A percentile compares a stretch with the other conserved stretches of the same genome.
These are phyloP conservation scores for Phaeophleospora eucalypticola DNA, from an alignment of 2,329 filamentous ascomycete genomes.

Conservation along the genomic window DNA sequence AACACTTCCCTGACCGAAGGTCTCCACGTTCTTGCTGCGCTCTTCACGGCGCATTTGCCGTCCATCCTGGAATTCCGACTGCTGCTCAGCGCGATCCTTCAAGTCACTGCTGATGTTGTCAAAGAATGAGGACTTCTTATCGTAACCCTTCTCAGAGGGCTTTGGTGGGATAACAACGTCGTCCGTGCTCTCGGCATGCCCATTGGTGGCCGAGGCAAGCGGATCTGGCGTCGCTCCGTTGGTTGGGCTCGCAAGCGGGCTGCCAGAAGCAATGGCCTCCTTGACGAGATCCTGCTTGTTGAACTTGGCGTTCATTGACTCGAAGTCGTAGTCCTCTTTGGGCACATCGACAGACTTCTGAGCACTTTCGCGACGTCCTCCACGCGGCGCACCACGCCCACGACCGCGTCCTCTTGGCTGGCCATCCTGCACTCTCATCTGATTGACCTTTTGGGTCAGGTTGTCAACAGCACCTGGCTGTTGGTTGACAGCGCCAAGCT, in stretches of 20 bases:
- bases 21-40: slow-evolving; percentile 93
- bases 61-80: slow-evolving; percentile 61
- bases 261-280: slow-evolving; percentile 76
- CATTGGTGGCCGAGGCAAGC: slow-evolving; percentile 26
- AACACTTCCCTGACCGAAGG: slow-evolving; percentile 93
- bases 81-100: slow-evolving; percentile 67
- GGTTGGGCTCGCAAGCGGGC: slow-evolving; percentile 52
- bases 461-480: slow-evolving; percentile 54
- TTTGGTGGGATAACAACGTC: slow-evolving; percentile 43
- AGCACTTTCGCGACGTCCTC: slow-evolving; percentile 29
- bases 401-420: slow-evolving; percentile 40
- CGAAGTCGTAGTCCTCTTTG: slow-evolving; percentile 88
- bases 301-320: slow-evolving; percentile 79
- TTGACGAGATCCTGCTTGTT: slow-evolving; percentile 84
- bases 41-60: slow-evolving; percentile 89
- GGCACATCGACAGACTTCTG: slow-evolving; percentile 73
- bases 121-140: slow-evolving; percentile 88
- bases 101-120: slow-evolving; percentile 96
- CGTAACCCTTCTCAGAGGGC: slow-evolving; percentile 60
- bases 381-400: slow-evolving; percentile 45
- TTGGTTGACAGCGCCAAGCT: slow-evolving; percentile 48
- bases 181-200: slow-evolving; percentile 32
- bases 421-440: slow-evolving; percentile 56
- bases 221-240: slow-evolving; percentile 24
- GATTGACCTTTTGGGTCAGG: slow-evolving; percentile 68